Percentiles rank a stretch among this genome's conserved stretches.
phyloP scores from a whole-genome alignment of 306 rosid genomes.

The Pachyrhizus erosus region DNA sequence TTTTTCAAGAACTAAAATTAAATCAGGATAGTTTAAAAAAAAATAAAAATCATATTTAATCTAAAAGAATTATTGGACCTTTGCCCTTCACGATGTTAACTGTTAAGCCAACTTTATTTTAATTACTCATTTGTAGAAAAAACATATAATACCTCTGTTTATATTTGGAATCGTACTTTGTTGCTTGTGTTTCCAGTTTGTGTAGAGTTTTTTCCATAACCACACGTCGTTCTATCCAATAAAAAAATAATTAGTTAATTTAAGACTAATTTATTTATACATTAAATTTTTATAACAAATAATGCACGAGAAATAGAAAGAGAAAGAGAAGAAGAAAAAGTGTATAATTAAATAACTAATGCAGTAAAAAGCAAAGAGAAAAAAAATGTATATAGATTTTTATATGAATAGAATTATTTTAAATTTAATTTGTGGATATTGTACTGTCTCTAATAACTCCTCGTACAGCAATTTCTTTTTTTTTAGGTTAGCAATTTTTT shows the following conservation, averaged over 20 bases:
- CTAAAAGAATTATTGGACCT: slow-evolving; percentile 11
- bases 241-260: background rate
- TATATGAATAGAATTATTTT: too few relatives aligned
- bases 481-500: background rate
- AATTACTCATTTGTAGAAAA: background rate
- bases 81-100: background rate
- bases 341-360: background rate
- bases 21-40: too few relatives aligned
- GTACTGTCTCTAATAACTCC: background rate
- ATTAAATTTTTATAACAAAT: background rate
- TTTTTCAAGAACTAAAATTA: too few relatives aligned
- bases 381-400: background rate
- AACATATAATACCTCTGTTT: background rate
- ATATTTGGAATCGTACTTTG: background rate
- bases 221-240: background rate
- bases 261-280: background rate
- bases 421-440: background rate
- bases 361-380: background rate
- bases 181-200: background rate
- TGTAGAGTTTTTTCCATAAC: slow-evolving; percentile 8
- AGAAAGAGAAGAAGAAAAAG: background rate
- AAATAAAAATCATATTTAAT: too few relatives aligned
- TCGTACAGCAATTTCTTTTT: background rate
- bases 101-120: slow-evolving; percentile 7
- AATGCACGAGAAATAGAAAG: background rate